phyloP scores from a whole-genome alignment of 2,329 filamentous ascomycete genomes.

The Ilyonectria mors-panacis region DNA sequence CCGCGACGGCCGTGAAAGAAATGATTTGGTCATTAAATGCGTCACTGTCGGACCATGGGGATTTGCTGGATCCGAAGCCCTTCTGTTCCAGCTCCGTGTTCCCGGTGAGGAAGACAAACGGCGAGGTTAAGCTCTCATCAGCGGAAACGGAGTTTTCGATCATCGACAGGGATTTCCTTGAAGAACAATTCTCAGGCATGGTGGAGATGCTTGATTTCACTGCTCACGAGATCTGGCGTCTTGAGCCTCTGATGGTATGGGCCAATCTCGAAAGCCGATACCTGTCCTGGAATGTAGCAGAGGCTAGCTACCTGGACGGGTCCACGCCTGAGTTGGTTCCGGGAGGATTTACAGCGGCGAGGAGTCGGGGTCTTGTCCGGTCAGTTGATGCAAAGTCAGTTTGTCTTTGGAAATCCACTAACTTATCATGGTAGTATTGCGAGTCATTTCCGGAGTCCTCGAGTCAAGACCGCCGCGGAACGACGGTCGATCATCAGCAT shows the following conservation, averaged over 20 bases:
- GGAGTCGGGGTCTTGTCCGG: slow-evolving; percentile 38
- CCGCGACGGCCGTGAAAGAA: slow-evolving; percentile 1
- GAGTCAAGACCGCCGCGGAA: slow-evolving; percentile 7
- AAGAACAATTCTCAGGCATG: slow-evolving; percentile 29
- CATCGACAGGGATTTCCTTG: slow-evolving; percentile 36
- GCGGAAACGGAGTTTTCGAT: slow-evolving; percentile 39
- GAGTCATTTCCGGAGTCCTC: slow-evolving; percentile 40
- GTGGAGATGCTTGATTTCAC: slow-evolving; percentile 42
- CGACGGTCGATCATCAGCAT: slow-evolving; percentile 23
- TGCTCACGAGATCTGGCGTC: slow-evolving; percentile 39
- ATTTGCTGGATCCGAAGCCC: slow-evolving; percentile 36
- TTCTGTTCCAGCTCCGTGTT: slow-evolving; percentile 32
- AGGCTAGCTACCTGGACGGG: slow-evolving; percentile 1
- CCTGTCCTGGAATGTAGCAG: slow-evolving; percentile 38
- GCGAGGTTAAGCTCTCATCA: slow-evolving; percentile 32
- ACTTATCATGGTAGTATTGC: slow-evolving; percentile 29
- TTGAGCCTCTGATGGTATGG: slow-evolving; percentile 39
- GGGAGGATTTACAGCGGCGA: slow-evolving; percentile 27
- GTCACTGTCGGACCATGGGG: slow-evolving; percentile 34
- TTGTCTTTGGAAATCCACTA: fast-evolving
- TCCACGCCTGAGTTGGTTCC: neutral
- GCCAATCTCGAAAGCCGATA: slow-evolving; percentile 40
- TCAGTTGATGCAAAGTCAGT: neutral
- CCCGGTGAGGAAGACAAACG: slow-evolving; percentile 27
- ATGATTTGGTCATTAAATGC: slow-evolving; percentile 38